phyloP scores from a whole-genome alignment of 495 filamentous ascomycete species.

The Patellaria atrata region DNA sequence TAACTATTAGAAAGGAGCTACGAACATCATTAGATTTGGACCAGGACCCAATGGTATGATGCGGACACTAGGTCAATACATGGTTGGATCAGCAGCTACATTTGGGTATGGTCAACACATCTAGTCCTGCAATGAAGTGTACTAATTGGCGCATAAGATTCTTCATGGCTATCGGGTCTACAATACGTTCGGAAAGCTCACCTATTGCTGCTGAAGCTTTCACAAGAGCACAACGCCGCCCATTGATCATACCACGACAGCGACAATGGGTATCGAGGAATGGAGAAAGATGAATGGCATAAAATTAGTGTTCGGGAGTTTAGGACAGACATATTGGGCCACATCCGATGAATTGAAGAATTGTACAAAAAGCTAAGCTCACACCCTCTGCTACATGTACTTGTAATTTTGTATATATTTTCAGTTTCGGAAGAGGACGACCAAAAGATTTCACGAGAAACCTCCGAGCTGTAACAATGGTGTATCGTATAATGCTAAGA shows the following conservation, averaged over 20 bases:
- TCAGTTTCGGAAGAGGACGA: too few species aligned
- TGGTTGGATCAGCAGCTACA: constrained; percentile 89
- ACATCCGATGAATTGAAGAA: too few species aligned
- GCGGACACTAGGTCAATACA: constrained; percentile 88
- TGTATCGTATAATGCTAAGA: too few species aligned
- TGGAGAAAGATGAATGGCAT: too few species aligned
- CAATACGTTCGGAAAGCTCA: constrained; percentile 75
- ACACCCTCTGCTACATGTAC: too few species aligned
- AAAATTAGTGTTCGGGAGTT: too few species aligned
- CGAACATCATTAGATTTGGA: constrained; percentile 88
- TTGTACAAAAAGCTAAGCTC: too few species aligned
- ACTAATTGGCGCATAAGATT: constrained; percentile 43
- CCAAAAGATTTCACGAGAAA: too few species aligned
- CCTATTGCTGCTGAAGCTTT: constrained; percentile 48
- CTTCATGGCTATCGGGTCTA: constrained; percentile 97
- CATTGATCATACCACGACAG: constrained; percentile 46
- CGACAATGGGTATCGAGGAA: too few species aligned
- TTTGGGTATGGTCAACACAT: constrained; percentile 57
- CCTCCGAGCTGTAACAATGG: too few species aligned
- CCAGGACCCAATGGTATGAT: constrained; percentile 86
- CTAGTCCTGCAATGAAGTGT: constrained; percentile 3
- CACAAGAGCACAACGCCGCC: constrained; percentile 40
- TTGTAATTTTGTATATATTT: too few species aligned
- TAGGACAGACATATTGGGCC: too few species aligned
- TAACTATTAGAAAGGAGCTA: constrained; percentile 46